These are phyloP conservation scores for Mimosa pudica DNA, from an alignment of 306 rosid species.

Conservation along the genomic window DNA sequence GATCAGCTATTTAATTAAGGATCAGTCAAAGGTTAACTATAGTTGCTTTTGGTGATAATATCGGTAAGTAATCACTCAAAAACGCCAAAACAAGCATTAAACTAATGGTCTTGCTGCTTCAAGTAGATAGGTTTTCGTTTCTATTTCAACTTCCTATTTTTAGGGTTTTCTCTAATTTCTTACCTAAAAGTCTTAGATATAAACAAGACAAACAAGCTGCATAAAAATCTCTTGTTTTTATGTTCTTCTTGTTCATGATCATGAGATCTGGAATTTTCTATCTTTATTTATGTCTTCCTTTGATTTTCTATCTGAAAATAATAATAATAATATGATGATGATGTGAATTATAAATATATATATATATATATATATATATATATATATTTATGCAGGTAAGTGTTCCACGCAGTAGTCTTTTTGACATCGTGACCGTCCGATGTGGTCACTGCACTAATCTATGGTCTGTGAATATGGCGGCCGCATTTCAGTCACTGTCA, in stretches of 20 bases:
- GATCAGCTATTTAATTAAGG: neutral
- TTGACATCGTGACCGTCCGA: slow-evolving; percentile 96
- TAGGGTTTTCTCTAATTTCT: neutral
- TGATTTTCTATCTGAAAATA: neutral
- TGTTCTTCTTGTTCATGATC: neutral
- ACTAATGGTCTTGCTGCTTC: too few relatives aligned
- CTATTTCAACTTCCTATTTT: neutral
- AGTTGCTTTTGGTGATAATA: neutral
- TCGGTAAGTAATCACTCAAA: neutral
- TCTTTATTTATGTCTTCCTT: neutral
- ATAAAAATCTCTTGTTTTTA: neutral
- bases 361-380: too few relatives aligned
- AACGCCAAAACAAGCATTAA: neutral
- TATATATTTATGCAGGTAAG: slow-evolving; percentile 90
- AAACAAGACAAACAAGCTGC: neutral
- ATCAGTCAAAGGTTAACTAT: neutral
- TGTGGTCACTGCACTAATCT: slow-evolving; percentile 98
- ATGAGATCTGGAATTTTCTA: neutral
- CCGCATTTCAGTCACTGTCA: slow-evolving; percentile 88
- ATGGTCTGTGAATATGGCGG: slow-evolving; percentile 99
- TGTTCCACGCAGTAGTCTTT: slow-evolving; percentile 93
- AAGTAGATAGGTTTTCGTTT: too few relatives aligned
- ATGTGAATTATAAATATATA: neutral
- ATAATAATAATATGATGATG: slow-evolving; percentile 1
- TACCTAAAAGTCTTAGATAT: neutral